Percentiles rank a stretch among this genome's conserved stretches.
Evolutionary conservation across 768 basidiomycete genomes (phyloP).

Genomic region (Epithele typhae): DNA sequence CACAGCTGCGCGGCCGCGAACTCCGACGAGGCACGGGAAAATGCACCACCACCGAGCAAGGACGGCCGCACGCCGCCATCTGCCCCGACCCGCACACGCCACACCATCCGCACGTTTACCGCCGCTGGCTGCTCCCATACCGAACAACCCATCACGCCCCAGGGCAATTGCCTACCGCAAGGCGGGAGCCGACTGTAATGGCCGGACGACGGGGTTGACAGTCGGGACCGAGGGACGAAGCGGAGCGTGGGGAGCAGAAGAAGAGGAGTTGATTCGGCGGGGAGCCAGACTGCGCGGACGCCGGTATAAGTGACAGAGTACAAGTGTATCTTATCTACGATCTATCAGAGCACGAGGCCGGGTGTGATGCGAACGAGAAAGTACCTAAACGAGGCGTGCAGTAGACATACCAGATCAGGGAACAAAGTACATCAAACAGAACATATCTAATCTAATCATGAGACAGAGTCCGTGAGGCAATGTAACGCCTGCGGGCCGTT

Average conservation of each 20-base stretch:
- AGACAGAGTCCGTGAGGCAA: neutral
- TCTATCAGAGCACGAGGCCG: neutral
- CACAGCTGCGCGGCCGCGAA: too few relatives aligned
- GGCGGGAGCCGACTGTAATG: too few relatives aligned
- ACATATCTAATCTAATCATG: neutral
- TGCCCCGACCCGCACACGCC: too few relatives aligned
- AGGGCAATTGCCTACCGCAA: too few relatives aligned
- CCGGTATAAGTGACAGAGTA: neutral
- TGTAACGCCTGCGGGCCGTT: neutral
- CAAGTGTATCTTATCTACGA: too few relatives aligned
- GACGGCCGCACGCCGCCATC: too few relatives aligned
- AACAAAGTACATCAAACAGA: neutral
- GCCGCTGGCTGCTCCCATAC: too few relatives aligned
- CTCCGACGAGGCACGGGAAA: too few relatives aligned
- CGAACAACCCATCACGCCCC: too few relatives aligned
- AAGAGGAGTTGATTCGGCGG: constrained; percentile 1
- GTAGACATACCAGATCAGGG: neutral
- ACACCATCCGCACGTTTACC: too few relatives aligned
- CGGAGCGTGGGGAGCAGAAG: neutral
- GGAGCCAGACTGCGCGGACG: neutral
- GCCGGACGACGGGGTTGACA: neutral
- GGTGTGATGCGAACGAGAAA: neutral
- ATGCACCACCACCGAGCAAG: too few relatives aligned
- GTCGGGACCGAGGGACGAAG: neutral
- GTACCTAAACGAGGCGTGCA: neutral